Evolutionary conservation across 2,329 filamentous ascomycete species (phyloP).

Genomic region (Cercospora sojina): DNA sequence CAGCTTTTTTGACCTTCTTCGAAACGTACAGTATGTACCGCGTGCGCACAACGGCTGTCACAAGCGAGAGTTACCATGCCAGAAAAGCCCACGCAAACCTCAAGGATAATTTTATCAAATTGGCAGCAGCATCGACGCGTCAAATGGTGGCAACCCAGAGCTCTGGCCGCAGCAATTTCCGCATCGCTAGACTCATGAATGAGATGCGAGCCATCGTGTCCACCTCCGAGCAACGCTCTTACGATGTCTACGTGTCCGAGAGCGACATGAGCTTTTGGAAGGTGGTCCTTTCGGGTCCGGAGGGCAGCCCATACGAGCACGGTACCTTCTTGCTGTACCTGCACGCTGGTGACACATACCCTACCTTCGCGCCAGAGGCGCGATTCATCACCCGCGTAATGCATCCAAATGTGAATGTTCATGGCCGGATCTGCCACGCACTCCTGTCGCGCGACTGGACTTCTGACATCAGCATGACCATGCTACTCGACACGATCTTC

Average conservation of each 20-base stretch:
- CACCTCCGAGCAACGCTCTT: conserved; percentile 34
- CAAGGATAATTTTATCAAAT: conserved; percentile 34
- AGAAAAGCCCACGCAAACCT: conserved; percentile 39
- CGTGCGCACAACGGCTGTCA: conserved; percentile 30
- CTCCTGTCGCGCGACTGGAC: conserved; percentile 41
- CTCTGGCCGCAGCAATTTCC: conserved; percentile 28
- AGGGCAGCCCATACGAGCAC: conserved; percentile 35
- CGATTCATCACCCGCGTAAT: conserved; percentile 42
- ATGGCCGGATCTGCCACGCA: conserved; percentile 41
- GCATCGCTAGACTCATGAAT: conserved; percentile 33
- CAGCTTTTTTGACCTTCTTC: conserved; percentile 20
- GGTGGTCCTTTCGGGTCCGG: conserved; percentile 41
- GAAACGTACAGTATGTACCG: not conserved
- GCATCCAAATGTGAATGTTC: conserved; percentile 43
- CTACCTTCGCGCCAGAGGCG: conserved; percentile 38
- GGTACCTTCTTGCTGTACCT: conserved; percentile 42
- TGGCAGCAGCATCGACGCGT: conserved; percentile 20
- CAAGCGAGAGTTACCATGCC: conserved; percentile 34
- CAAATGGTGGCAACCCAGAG: not conserved
- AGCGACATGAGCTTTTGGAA: conserved; percentile 45
- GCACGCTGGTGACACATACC: conserved; percentile 41
- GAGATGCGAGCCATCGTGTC: conserved; percentile 40
- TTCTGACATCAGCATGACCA: conserved; percentile 36
- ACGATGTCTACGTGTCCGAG: conserved; percentile 44
- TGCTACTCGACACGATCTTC: conserved; percentile 39